Base-by-base conservation (phyloP, 768 basidiomycete genomes). In the Leccinellum albellum region DNA sequence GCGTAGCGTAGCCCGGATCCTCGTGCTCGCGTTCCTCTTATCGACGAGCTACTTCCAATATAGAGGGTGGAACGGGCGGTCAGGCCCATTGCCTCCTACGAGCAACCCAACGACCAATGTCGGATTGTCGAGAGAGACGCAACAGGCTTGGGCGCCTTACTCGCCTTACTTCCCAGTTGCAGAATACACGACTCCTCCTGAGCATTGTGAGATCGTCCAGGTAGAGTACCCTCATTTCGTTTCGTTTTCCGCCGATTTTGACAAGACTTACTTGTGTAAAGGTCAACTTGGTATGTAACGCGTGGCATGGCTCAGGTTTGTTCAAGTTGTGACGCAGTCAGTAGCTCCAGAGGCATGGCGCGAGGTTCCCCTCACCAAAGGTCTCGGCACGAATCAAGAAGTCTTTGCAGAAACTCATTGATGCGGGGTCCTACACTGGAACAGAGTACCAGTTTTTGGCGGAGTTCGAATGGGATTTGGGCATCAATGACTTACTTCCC, bases 281-380 rank as follows among this genome's bases (percentile, higher is more conserved):
- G 70, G 72, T 70, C 12, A 64, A 73, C 53, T 53, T 72, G 60
- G 70, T 72, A 54, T 21, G 72, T 57, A 15, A 20, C n/a, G 5
- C 15, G 26, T 24, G 12, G 3, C 5, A 4, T 17, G n/a, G n/a
- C 8, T 17, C 20, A 13, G 24, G 17, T 20, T 32, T 23, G 37
- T 40, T 40, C n/a, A 40, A n/a, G 23, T 54, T 24, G 17, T 57
- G 42, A 70, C 55, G 6, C n/a, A 7, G 12, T 29, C 37, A 31
- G 20, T 26, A 92, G 89, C 74, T 94, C 10, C 87, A 92, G 72
- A 78, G 91, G 12, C 91, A 94, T 64, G 91, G 90, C 3, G 83
- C 89, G 1, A 82, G 91, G 31, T 92, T 78, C 62, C 91, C 91
- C 0, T 91, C 90, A 0, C 61, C 66, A 0, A 76, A 77, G 3